Evolutionary conservation across 768 basidiomycete species (phyloP).

Genomic region (Mrakia frigida): DNA sequence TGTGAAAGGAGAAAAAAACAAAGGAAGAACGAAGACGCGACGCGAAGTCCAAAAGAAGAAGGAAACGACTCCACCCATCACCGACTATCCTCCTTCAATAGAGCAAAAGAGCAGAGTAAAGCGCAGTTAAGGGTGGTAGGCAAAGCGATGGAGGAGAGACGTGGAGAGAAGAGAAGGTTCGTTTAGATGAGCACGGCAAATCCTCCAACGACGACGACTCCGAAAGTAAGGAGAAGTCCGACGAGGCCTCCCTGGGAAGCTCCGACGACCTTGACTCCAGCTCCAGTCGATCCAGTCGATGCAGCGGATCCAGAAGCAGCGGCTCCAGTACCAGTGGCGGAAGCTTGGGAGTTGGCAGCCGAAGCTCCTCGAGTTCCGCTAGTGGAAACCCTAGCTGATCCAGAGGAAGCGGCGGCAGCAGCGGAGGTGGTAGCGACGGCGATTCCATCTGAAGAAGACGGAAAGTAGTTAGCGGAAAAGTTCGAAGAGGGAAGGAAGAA

Average conservation of each 20-base stretch:
- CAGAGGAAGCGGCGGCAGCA: background rate
- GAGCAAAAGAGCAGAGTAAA: too few relatives aligned
- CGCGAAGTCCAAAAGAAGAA: too few relatives aligned
- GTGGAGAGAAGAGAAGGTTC: too few relatives aligned
- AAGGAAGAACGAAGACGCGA: too few relatives aligned
- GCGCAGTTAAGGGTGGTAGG: too few relatives aligned
- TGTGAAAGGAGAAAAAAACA: too few relatives aligned
- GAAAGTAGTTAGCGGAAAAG: background rate
- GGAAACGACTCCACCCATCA: too few relatives aligned
- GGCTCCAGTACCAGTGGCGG: background rate
- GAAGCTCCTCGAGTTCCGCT: background rate
- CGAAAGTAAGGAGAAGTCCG: background rate
- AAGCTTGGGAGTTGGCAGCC: background rate
- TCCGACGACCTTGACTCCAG: background rate
- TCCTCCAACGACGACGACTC: background rate
- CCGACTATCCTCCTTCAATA: too few relatives aligned
- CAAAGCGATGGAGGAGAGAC: too few relatives aligned
- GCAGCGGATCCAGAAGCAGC: background rate
- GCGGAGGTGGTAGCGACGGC: too few relatives aligned
- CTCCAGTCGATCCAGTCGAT: conserved; percentile 1
- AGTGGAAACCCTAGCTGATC: background rate
- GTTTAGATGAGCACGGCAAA: background rate
- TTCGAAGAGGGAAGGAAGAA: background rate
- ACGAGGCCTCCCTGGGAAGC: background rate
- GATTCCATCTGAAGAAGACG: too few relatives aligned